Percentiles rank a stretch among this genome's conserved stretches.
phyloP scores from a whole-genome alignment of 176 grass and related monocot species.

The Oropetium thomaeum region DNA sequence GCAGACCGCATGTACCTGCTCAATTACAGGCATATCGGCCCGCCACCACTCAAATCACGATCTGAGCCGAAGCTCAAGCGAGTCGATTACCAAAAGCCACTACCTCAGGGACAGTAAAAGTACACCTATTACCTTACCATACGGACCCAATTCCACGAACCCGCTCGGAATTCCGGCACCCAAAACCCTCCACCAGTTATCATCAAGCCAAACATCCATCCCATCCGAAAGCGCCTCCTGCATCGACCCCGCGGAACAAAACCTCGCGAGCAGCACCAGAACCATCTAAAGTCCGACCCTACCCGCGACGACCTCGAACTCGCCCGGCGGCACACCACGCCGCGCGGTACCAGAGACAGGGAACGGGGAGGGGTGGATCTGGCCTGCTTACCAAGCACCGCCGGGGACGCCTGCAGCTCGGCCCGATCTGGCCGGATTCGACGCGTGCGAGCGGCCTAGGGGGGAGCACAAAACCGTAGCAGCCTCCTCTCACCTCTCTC shows the following conservation, averaged over 20 bases:
- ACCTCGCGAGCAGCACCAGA: background rate
- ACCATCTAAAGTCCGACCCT: background rate
- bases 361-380: background rate
- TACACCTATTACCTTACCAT: background rate
- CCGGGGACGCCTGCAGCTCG: background rate
- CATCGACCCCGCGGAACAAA: background rate
- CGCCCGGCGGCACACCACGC: background rate
- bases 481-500: background rate
- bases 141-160: background rate
- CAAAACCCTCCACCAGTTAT: background rate
- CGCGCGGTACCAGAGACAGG: background rate
- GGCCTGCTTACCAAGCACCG: conserved; percentile 31
- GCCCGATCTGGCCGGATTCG: conserved; percentile 20
- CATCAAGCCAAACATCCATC: background rate
- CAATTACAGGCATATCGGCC: background rate
- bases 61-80: background rate
- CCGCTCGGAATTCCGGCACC: background rate
- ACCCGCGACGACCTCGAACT: background rate
- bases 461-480: conserved; percentile 35
- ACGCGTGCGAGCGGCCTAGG: conserved; percentile 37
- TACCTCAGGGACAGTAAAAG: background rate
- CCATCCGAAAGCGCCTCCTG: background rate
- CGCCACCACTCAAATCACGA: background rate
- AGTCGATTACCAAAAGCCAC: background rate
- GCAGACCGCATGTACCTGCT: background rate